These are phyloP conservation scores for Ceratocystis huliohia DNA, from an alignment of 2,329 filamentous ascomycete species.

Conservation along the genomic window DNA sequence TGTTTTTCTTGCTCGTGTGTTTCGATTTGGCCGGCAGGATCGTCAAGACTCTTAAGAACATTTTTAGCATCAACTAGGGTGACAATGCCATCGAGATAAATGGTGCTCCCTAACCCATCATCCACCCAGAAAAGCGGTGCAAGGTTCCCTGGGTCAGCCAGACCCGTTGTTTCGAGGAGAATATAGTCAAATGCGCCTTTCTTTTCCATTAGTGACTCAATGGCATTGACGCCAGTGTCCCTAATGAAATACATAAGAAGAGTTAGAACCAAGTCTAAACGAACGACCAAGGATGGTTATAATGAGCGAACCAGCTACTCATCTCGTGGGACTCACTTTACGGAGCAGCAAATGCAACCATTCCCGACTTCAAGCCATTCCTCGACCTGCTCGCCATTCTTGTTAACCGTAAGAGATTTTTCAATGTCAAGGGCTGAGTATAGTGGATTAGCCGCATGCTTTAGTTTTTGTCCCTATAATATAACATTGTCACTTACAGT, in stretches of 20 bases:
- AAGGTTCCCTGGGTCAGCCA: constrained; percentile 90
- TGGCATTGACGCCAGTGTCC: constrained; percentile 84
- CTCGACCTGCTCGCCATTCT: constrained; percentile 68
- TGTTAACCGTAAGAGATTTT: constrained; percentile 83
- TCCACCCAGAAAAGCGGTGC: constrained; percentile 97
- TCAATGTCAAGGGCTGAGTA: constrained; percentile 78
- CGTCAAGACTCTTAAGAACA: constrained; percentile 68
- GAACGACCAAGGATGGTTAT: background rate
- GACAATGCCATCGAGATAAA: constrained; percentile 93
- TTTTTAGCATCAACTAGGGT: constrained; percentile 94
- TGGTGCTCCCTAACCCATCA: constrained; percentile 84
- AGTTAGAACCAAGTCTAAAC: background rate
- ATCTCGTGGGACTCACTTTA: constrained; percentile 50
- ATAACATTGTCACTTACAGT: constrained; percentile 43
- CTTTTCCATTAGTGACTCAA: constrained; percentile 90
- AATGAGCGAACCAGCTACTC: background rate
- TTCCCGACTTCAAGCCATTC: constrained; percentile 96
- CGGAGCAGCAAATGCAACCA: constrained; percentile 93
- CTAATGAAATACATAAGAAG: constrained; percentile 31
- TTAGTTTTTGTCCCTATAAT: constrained; percentile 20
- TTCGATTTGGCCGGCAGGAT: constrained; percentile 45
- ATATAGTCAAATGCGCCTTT: constrained; percentile 96
- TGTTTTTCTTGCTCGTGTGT: constrained; percentile 41
- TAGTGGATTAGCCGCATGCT: constrained; percentile 7
- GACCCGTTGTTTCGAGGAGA: constrained; percentile 84